phyloP scores from a whole-genome alignment of 2,329 filamentous ascomycete species.

The Arthrobotrys iridis region DNA sequence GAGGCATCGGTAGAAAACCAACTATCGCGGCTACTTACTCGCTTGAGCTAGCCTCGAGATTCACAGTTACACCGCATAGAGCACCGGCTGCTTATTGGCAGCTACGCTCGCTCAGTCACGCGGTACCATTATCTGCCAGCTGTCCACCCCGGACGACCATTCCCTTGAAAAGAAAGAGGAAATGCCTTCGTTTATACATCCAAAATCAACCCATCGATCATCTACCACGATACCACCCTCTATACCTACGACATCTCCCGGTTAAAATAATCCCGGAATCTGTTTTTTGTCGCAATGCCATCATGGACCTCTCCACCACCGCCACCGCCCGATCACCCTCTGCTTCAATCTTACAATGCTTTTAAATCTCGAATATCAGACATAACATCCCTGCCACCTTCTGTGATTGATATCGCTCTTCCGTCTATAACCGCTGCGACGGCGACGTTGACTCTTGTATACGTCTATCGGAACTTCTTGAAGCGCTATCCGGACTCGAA shows the following conservation, averaged over 20 bases:
- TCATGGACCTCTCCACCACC: constrained; percentile 46
- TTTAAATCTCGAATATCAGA: constrained; percentile 30
- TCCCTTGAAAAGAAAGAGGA: constrained; percentile 8
- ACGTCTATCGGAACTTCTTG: constrained; percentile 78
- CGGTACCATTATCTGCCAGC: constrained; percentile 30
- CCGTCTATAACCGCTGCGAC: constrained; percentile 63
- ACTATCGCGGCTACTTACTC: constrained; percentile 45
- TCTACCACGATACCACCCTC: background rate
- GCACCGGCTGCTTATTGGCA: background rate
- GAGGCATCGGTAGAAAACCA: constrained; percentile 13
- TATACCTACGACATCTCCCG: constrained; percentile 3
- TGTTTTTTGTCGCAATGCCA: constrained; percentile 8
- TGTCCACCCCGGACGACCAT: constrained; percentile 25
- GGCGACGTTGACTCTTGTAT: constrained; percentile 67
- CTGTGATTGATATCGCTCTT: constrained; percentile 42
- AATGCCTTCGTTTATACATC: constrained; percentile 1
- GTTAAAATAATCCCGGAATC: background rate
- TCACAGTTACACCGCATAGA: background rate
- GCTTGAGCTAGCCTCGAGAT: constrained; percentile 36
- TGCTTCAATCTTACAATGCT: constrained; percentile 26
- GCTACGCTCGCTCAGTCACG: constrained; percentile 19
- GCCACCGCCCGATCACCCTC: constrained; percentile 24
- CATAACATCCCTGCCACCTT: constrained; percentile 33
- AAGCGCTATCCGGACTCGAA: constrained; percentile 82
- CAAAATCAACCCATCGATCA: background rate